Base-by-base conservation (phyloP, 352 stramenopile species). In the Phytophthora pinifolia region DNA sequence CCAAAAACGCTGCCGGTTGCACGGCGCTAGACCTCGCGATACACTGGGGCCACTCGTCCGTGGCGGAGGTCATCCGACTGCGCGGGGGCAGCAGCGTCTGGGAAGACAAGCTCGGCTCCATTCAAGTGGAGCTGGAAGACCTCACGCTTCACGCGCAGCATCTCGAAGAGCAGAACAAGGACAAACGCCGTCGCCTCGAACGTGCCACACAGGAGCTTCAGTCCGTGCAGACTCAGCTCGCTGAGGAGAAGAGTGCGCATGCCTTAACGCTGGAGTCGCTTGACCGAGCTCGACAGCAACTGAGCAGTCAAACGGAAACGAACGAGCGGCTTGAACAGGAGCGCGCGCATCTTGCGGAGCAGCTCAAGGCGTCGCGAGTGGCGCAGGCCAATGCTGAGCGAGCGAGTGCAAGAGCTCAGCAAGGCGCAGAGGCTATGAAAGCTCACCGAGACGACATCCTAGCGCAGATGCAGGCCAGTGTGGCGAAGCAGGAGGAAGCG, bases 11-110 rank as follows among this genome's bases (percentile, higher is more conserved):
- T 1, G 79, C 81, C 0, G 71, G 74, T 0, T 91, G 76, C 42
- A 91, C 81, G 2, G 81, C 78, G 0, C 47, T 91, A 14, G 81
- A 91, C 37, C 65, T 91, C 9, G 78, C 81, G 9, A 87, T 72
- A 1, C 81, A 91, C 46, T 91, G 81, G 81, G 78, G 81, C 18
- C 81, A 91, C 52, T 88, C 81, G 2, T 59, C 74, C 1, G 78
- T 86, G 0, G 81, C 81, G 0, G 78, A 91, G 59, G 66, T 91
- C 6, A 82, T 91, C 46, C 78, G 76, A 10, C 52, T 88, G 2
- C 65, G 81, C 20, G 81, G 81, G 25, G 81, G 76, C 6, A 69
- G 59, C 37, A 89, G 78, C 30, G 78, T 87, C 6, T 91, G 81
- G 78, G 78, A 91, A 68, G 78, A 86, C 42, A 91, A 91, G 36